Evolutionary conservation across 345 rosid species (phyloP).

Genomic region (Populus ilicifolia): DNA sequence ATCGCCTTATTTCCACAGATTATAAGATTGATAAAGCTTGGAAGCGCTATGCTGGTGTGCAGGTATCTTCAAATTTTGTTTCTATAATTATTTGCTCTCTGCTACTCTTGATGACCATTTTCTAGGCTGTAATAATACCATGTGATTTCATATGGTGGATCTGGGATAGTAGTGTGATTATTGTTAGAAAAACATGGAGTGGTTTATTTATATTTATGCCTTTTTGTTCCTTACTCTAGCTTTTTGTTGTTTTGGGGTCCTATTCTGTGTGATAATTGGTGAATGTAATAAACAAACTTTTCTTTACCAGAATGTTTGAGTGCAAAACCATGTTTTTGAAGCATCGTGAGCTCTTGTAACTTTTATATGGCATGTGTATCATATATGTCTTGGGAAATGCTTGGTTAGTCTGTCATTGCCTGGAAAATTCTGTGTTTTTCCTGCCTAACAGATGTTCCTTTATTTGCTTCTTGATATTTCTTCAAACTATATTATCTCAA

Average conservation of each 20-base stretch:
- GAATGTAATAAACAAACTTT: not conserved
- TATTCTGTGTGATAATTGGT: not conserved
- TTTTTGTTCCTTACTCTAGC: too few species aligned
- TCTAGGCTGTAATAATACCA: not conserved
- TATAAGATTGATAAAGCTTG: slow-evolving; percentile 98
- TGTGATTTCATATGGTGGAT: not conserved
- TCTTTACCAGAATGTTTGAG: not conserved
- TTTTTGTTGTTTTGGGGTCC: too few species aligned
- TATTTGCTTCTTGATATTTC: not conserved
- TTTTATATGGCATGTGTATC: not conserved
- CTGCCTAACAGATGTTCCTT: not conserved
- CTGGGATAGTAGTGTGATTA: not conserved
- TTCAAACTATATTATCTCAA: not conserved
- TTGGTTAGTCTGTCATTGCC: not conserved
- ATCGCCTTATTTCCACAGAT: slow-evolving; percentile 91
- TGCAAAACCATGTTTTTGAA: not conserved
- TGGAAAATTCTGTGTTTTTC: not conserved
- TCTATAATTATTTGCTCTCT: not conserved
- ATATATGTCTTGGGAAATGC: not conserved
- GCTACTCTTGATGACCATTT: not conserved
- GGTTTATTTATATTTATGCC: too few species aligned
- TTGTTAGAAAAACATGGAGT: not conserved
- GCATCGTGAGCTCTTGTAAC: not conserved
- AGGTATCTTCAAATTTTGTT: slow-evolving; percentile 50
- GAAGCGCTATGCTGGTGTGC: slow-evolving; percentile 95